Evolutionary conservation across 257 asterid species (phyloP).

Genomic region (Solanum sejunctum): DNA sequence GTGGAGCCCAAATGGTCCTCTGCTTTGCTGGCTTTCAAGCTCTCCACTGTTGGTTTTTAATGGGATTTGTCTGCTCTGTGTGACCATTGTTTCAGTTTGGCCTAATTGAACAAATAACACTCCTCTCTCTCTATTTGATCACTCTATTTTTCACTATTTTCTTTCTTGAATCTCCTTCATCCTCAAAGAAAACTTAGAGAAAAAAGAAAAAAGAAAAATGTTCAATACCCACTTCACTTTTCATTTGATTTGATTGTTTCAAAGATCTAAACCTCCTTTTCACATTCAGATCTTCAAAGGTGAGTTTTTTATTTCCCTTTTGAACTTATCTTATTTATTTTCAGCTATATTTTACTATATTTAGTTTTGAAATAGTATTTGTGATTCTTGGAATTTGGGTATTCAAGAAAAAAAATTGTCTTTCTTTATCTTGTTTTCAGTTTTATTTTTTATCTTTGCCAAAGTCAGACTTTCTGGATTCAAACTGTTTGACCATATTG

Average conservation of each 20-base stretch:
- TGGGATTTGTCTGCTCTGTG: slow-evolving; percentile 69
- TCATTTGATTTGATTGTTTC: slow-evolving; percentile 41
- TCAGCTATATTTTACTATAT: not conserved
- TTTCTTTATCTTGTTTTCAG: not conserved
- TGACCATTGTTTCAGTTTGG: slow-evolving; percentile 36
- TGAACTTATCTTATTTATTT: not conserved
- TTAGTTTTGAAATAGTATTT: too few species aligned
- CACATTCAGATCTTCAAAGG: slow-evolving; percentile 59
- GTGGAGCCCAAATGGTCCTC: slow-evolving; percentile 71
- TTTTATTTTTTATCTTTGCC: not conserved
- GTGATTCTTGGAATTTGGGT: not conserved
- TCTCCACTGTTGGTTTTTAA: slow-evolving; percentile 68
- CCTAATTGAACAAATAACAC: slow-evolving; percentile 31
- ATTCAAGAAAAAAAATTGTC: not conserved
- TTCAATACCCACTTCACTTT: not conserved
- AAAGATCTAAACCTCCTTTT: slow-evolving; percentile 43
- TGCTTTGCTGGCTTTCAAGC: slow-evolving; percentile 76
- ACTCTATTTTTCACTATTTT: not conserved
- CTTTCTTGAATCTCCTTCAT: slow-evolving; percentile 16
- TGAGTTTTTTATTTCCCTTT: slow-evolving; percentile 8
- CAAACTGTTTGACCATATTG: slow-evolving; percentile 22
- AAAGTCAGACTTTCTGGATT: slow-evolving; percentile 45
- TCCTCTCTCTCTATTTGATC: not conserved
- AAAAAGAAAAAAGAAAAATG: not conserved
- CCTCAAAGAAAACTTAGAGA: slow-evolving; percentile 9